Conservation (phyloP, 2,329 filamentous ascomycete genomes). For the Phialophora verrucosa region DNA sequence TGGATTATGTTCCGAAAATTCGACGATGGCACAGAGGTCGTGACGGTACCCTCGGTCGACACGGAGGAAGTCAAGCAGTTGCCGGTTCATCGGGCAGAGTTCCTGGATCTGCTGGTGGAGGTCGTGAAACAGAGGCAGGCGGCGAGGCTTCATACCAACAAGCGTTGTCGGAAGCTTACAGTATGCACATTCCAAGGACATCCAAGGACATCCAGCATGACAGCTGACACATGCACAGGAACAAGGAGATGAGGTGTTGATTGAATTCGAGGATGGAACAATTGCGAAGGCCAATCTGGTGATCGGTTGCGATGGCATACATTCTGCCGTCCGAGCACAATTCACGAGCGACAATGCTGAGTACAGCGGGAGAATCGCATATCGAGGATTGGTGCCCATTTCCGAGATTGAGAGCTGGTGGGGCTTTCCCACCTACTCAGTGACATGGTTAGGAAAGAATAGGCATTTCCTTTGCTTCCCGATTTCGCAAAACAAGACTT, state of each 20-base stretch:
- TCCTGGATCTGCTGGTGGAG: conserved; percentile 50
- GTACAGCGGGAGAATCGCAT: conserved; percentile 30
- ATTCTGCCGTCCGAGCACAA: conserved; percentile 29
- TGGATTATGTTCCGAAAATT: conserved; percentile 47
- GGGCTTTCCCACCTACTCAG: conserved; percentile 40
- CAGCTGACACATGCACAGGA: conserved; percentile 23
- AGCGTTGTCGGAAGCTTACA: conserved; percentile 24
- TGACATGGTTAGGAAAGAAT: conserved; percentile 45
- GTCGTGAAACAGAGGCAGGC: conserved; percentile 48
- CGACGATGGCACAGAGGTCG: conserved; percentile 45
- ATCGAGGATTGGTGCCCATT: conserved; percentile 27
- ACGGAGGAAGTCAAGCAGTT: conserved; percentile 25
- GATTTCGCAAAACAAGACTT: conserved; percentile 44
- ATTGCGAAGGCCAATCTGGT: conserved; percentile 36
- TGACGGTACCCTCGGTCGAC: conserved; percentile 42
- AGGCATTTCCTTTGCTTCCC: conserved; percentile 49
- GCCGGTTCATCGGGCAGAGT: conserved; percentile 44
- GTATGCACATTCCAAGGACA: conserved; percentile 10
- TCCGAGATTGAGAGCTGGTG: conserved; percentile 35
- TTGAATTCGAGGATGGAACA: conserved; percentile 41
- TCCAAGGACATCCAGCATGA: neutral
- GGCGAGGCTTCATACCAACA: conserved; percentile 26
- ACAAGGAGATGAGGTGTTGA: conserved; percentile 21
- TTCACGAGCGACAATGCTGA: conserved; percentile 28
- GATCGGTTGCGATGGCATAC: conserved; percentile 40